Conservation (phyloP, 2,329 filamentous ascomycete species). For the Aspergillus floridensis region DNA sequence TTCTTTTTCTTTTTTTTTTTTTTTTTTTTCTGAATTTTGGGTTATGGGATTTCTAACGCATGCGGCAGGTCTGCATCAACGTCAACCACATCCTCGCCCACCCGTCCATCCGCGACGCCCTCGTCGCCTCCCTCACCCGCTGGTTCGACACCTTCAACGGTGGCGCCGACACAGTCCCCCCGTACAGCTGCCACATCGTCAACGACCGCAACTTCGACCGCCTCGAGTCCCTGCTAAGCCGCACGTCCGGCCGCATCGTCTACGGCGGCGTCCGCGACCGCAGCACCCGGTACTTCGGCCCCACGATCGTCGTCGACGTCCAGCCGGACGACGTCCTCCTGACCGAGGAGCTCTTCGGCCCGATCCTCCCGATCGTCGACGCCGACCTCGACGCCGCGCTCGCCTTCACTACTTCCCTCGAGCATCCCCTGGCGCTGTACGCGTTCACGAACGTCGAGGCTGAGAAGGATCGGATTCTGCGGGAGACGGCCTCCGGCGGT, state of each 20-base stretch:
- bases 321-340: conserved; percentile 39
- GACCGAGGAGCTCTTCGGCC: conserved; percentile 48
- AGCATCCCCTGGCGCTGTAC: conserved; percentile 44
- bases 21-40: too few species aligned
- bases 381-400: conserved; percentile 30
- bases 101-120: conserved; percentile 37
- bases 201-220: conserved; percentile 47
- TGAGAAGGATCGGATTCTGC: conserved; percentile 30
- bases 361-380: conserved; percentile 44
- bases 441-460: conserved; percentile 38
- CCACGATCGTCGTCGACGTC: conserved; percentile 42
- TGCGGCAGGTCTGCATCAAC: conserved; percentile 30
- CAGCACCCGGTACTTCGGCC: conserved; percentile 32
- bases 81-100: conserved; percentile 49
- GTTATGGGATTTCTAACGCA: too few species aligned
- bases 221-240: conserved; percentile 36
- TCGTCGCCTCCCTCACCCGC: conserved; percentile 35
- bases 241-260: conserved; percentile 38
- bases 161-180: conserved; percentile 14
- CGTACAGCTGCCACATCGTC: conserved; percentile 38
- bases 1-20: too few species aligned
- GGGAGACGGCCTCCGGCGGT: conserved; percentile 8
- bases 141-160: conserved; percentile 35
- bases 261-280: conserved; percentile 35
- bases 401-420: conserved; percentile 21